Base-by-base conservation (phyloP, 345 rosid species). In the Orychophragmus violaceus region DNA sequence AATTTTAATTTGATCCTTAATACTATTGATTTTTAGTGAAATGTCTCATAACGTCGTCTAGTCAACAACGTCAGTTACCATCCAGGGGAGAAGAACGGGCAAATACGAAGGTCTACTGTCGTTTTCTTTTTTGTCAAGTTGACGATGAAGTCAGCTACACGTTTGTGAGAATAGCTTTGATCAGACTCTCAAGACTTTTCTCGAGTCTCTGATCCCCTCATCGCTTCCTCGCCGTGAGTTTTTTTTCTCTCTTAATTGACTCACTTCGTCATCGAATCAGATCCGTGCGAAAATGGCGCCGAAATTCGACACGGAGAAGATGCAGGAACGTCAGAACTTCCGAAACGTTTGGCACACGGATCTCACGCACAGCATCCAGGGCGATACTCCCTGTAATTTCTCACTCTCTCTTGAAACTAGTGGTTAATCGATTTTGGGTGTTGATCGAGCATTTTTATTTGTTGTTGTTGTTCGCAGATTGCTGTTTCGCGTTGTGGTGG, bases 291-390 rank as follows among this genome's bases (percentile, higher is more conserved):
- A 57, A 58, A 92, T 85, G 88, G 74, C 89, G 56, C 82, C 91
- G 28, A 91, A 75, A 71, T 78, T 21, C 23, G 58, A 79, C 10
- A 5, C 86, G 72, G 91, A 95, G 53, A 95, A 84, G 95, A 81
- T 91, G 96, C 86, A 95, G 86, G 35, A 78, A 44, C 96, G 97
- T 16, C 92, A 87, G 83, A 82, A 72, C 49, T 95, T 87, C 70
- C 85, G 96, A 19, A 89, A 95, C 68, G 77, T 95, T 36, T 95
- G 99, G 99, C 99, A 91, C 66, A 89, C 87, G 5, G 87, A 91
- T 74, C 95, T 95, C 64, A 65, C 81, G 48, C 46, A 66, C 69
- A 69, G 87, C 63, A 77, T 89, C 27, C 82, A 82, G 63, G 78
- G 70, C 17, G 97, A 91, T 36, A 71, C 95, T 66, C 78, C 82